These are phyloP conservation scores for Stenogyne calaminthoides DNA, from an alignment of 305 asterid genomes.

Conservation along the genomic window DNA sequence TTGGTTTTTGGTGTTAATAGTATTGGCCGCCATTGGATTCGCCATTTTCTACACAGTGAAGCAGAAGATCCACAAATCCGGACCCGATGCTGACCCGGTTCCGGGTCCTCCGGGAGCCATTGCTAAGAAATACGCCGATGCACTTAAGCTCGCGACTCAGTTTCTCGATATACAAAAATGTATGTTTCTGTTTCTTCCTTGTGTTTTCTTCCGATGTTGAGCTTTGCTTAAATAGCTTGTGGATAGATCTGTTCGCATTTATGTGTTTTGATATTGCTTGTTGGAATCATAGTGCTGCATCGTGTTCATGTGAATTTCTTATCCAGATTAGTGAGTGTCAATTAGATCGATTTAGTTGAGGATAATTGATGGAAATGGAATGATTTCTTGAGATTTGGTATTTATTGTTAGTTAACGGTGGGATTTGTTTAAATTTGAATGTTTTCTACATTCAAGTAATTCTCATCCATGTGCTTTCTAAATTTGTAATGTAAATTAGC, in stretches of 20 bases:
- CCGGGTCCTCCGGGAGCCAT: conserved; percentile 85
- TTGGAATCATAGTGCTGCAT: neutral
- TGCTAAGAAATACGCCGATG: conserved; percentile 68
- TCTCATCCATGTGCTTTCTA: no score
- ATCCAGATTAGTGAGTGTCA: neutral
- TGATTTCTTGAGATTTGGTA: conserved; percentile 4
- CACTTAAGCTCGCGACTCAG: conserved; percentile 72
- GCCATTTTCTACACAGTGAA: conserved; percentile 52
- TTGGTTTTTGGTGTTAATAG: conserved; percentile 61
- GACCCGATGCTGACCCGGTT: conserved; percentile 60
- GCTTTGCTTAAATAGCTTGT: neutral
- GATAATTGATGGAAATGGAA: neutral
- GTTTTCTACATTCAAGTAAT: no score
- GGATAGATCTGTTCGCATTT: conserved; percentile 24
- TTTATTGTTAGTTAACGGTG: conserved; percentile 23
- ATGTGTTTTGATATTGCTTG: neutral
- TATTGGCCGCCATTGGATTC: conserved; percentile 57
- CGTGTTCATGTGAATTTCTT: no score
- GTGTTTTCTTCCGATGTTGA: neutral
- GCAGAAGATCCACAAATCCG: conserved; percentile 44
- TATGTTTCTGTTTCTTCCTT: conserved; percentile 19
- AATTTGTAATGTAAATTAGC: no score
- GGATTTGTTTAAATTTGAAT: conserved; percentile 14
- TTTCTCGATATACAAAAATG: conserved; percentile 87
- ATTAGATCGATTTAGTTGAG: neutral